phyloP scores from a whole-genome alignment of 345 rosid species.

The Bretschneidera sinensis region DNA sequence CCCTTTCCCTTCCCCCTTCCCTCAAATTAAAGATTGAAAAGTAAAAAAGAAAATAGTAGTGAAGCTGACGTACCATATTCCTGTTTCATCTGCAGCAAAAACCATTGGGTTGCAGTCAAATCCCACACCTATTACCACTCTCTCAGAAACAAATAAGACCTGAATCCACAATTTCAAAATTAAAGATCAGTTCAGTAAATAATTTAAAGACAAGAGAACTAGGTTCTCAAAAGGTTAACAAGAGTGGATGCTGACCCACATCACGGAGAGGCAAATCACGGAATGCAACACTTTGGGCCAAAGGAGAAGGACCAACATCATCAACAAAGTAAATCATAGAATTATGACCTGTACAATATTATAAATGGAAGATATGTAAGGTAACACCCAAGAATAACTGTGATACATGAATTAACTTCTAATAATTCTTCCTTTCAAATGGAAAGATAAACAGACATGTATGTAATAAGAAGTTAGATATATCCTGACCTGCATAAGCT shows the following conservation, averaged over 20 bases:
- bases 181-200: constrained; percentile 22
- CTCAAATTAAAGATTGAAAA: no score
- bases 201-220: constrained; percentile 18
- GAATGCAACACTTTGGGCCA: constrained; percentile 85
- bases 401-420: constrained; percentile 10
- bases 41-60: no score
- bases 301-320: constrained; percentile 95
- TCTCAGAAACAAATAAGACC: constrained; percentile 93
- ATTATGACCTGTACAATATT: constrained; percentile 67
- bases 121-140: constrained; percentile 88
- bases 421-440: not conserved
- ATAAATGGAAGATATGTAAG: constrained; percentile 22
- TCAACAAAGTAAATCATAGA: constrained; percentile 97
- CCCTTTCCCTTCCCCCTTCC: no score
- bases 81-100: constrained; percentile 93
- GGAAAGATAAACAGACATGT: constrained; percentile 3
- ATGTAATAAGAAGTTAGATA: constrained; percentile 18
- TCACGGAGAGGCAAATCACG: constrained; percentile 99
- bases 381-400: constrained; percentile 1
- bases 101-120: constrained; percentile 93
- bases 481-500: constrained; percentile 90
- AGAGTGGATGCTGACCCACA: constrained; percentile 99
- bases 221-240: constrained; percentile 27
- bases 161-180: constrained; percentile 23
- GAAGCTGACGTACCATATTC: constrained; percentile 66